These are phyloP conservation scores for Aspergillus udagawae DNA, from an alignment of 2,329 filamentous ascomycete species.

Conservation along the genomic window DNA sequence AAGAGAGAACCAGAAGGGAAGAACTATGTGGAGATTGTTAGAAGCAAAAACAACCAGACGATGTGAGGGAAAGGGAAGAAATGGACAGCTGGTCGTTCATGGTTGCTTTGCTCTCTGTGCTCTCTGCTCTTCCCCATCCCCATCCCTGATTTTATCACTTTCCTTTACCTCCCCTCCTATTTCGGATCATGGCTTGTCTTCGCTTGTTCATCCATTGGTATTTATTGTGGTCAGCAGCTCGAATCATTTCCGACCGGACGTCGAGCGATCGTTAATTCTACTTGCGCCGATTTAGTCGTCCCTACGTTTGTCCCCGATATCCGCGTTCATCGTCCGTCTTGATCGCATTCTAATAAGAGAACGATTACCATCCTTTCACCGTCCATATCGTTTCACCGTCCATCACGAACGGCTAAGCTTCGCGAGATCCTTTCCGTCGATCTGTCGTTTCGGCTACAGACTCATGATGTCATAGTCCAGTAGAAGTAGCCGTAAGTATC, in stretches of 20 bases:
- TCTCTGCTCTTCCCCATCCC: not conserved
- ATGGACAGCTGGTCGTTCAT: not conserved
- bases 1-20: not conserved
- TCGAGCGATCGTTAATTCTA: conserved; percentile 20
- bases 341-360: conserved; percentile 22
- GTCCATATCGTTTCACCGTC: conserved; percentile 14
- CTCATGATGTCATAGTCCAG: conserved; percentile 2
- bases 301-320: conserved; percentile 18
- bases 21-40: not conserved
- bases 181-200: not conserved
- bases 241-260: conserved; percentile 23
- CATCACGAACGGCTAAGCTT: conserved; percentile 11
- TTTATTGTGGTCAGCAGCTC: conserved; percentile 28
- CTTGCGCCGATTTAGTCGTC: conserved; percentile 20
- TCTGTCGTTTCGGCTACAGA: conserved; percentile 5
- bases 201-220: conserved; percentile 14
- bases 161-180: not conserved
- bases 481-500: conserved; percentile 1
- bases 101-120: not conserved
- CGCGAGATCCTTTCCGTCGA: conserved; percentile 4
- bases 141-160: not conserved
- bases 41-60: not conserved
- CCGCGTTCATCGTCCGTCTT: conserved; percentile 20
- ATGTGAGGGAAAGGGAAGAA: not conserved
- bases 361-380: conserved; percentile 16